Evolutionary conservation across 192 early-diverging fungal species (phyloP), one percentile per base, ranked within the genome.

Genomic region (Spinellus fusiger): DNA sequence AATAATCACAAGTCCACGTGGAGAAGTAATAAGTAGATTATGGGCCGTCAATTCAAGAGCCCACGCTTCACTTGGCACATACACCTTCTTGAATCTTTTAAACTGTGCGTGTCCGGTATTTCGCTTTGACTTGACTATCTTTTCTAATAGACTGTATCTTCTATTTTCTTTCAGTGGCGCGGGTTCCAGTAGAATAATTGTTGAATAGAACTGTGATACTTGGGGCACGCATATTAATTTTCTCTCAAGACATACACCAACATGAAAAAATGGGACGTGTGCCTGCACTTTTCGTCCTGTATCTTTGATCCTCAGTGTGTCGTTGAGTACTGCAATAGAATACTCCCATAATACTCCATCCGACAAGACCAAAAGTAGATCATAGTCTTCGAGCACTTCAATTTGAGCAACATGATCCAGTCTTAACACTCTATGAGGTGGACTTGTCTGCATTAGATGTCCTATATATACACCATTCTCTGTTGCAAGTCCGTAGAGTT

Each of bases 1-100:
- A 7, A 98, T 87, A 38, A 96, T 79, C 64, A 96, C 92, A 65
- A 96, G 92, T 2, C 95, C 95, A 58, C 90, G 88, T 31, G 78
- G 77, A 69, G 89, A 92, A 13, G 92, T 93, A 3, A 98, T 85
- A 64, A 86, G 89, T 20, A 98, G 75, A 23, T 86, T 89, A 18
- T 85, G 88, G 9, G 81, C 81, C 55, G 93, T 73, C 49, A 91
- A 90, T 64, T 95, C 86, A 50, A 98, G 75, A 15, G 89, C 90
- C 52, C 79, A 87, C 16, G 88, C 82, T 80, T 96, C 93, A 37
- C 88, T 78, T 6, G 94, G 93, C 65, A 95, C 90, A 64, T 96
- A 98, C 64, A 92, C 89, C 67, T 96, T 88, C 81, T 89, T 78
- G 73, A 83, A 85, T 23, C 18, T 25, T 5, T 35, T 35, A 1